Base-by-base conservation (phyloP, 2,329 filamentous ascomycete genomes). In the Sclerotinia glacialis region DNA sequence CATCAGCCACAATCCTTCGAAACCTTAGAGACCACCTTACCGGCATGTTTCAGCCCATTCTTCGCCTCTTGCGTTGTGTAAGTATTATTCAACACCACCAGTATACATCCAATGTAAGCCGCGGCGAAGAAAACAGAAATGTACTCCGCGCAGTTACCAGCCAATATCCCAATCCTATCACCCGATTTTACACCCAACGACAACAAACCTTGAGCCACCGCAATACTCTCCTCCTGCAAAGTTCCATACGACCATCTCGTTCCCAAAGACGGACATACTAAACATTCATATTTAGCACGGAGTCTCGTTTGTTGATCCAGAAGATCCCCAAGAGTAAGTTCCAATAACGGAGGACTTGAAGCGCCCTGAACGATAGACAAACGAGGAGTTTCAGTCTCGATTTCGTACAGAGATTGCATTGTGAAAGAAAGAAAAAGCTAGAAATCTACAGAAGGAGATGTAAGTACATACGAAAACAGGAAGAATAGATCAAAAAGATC, bases 41-140 rank as follows among this genome's bases (percentile, higher is more conserved):
- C 86, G n/a, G 89, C 87, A 74, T 92, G 91, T 63, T 84, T 83
- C 40, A 93, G 77, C 89, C 54, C 64, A 14, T 65, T 60, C 14
- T 52, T 65, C 60, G 89, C 86, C 77, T 93, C 91, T 1, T 84
- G 85, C 3, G 87, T 83, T 1, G 90, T 93, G 75, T 93, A 93
- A 0, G 90, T 93, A 78, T 92, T 93, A 79, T 93, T 93, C 71
- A 93, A 80, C 52, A 93, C 91, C 31, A 93, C 90, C 63, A 93
- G 80, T 58, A 90, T 86, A 56, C 85, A 86, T 11, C 88, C 88
- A 21, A 89, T 82, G 28, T 70, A 68, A 23, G 66, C 71, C 23
- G 67, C 70, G 1, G 69, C 70, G 46, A 61, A 66, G 23, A 66
- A 66, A 9, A 66, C 44, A 11, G 64, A 61, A 71, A 71, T 79